These are phyloP conservation scores for Mycena vitilis DNA, from an alignment of 768 basidiomycete species.

Conservation along the genomic window DNA sequence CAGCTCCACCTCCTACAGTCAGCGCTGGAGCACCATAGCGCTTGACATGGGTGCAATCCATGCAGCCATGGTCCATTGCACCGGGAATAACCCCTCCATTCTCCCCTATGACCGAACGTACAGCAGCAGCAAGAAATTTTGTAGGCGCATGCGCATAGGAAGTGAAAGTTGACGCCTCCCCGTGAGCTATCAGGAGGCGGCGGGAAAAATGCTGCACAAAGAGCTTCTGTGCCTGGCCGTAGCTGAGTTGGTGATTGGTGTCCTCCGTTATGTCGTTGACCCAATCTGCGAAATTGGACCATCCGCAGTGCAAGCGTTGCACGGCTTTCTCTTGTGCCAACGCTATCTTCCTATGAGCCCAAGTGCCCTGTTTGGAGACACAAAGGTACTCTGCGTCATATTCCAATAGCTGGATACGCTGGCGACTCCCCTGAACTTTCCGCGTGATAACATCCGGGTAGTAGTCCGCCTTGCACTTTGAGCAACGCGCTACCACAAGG, in stretches of 20 bases:
- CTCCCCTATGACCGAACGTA: slow-evolving; percentile 36
- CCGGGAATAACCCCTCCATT: slow-evolving; percentile 30
- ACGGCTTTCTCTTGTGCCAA: too few relatives aligned
- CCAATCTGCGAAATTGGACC: too few relatives aligned
- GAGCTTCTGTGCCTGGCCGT: slow-evolving; percentile 40
- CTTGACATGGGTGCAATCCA: slow-evolving; percentile 26
- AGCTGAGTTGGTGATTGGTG: slow-evolving; percentile 27
- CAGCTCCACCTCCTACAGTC: background rate
- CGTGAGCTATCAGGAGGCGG: slow-evolving; percentile 42
- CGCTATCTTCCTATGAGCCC: too few relatives aligned
- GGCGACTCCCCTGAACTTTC: background rate
- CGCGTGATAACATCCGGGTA: slow-evolving; percentile 38
- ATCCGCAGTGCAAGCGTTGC: too few relatives aligned
- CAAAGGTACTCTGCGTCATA: slow-evolving; percentile 29
- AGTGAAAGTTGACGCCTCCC: slow-evolving; percentile 19
- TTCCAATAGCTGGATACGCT: slow-evolving; percentile 27
- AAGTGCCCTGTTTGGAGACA: too few relatives aligned
- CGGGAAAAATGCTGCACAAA: slow-evolving; percentile 26
- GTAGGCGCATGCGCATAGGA: slow-evolving; percentile 33
- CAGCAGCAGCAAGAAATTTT: slow-evolving; percentile 22
- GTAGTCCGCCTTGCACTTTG: slow-evolving; percentile 36
- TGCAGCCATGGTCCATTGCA: slow-evolving; percentile 19
- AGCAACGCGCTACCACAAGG: slow-evolving; percentile 23
- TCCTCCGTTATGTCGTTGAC: too few relatives aligned
- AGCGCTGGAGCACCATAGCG: background rate